Percentiles rank a stretch among this genome's conserved stretches.
phyloP scores from a whole-genome alignment of 2,329 filamentous ascomycete species.

The Didymella pomorum region DNA sequence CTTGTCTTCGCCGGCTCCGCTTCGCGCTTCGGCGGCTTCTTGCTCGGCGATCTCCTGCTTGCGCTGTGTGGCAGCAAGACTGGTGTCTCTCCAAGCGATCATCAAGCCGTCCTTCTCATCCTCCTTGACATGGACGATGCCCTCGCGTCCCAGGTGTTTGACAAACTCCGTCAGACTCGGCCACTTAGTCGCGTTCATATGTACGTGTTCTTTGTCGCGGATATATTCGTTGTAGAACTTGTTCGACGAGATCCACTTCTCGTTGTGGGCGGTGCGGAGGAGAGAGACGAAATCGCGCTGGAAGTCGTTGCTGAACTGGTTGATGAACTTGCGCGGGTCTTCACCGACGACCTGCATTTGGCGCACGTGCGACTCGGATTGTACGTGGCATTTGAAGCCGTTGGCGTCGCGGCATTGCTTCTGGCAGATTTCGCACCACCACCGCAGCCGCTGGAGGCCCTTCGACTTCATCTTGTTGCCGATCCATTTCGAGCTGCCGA shows the following conservation, averaged over 20 bases:
- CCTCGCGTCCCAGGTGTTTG: slow-evolving; percentile 84
- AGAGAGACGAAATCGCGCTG: slow-evolving; percentile 78
- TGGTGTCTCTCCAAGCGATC: slow-evolving; percentile 91
- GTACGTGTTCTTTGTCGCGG: slow-evolving; percentile 72
- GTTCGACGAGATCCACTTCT: slow-evolving; percentile 89
- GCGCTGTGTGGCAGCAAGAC: slow-evolving; percentile 80
- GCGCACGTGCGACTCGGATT: slow-evolving; percentile 86
- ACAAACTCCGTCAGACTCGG: slow-evolving; percentile 87
- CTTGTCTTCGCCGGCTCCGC: slow-evolving; percentile 87
- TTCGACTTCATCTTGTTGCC: slow-evolving; percentile 85
- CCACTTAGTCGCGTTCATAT: slow-evolving; percentile 96
- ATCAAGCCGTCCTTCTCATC: slow-evolving; percentile 88
- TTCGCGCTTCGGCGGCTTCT: slow-evolving; percentile 86
- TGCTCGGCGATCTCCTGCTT: slow-evolving; percentile 83
- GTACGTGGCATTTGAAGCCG: slow-evolving; percentile 73
- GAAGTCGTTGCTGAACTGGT: slow-evolving; percentile 84
- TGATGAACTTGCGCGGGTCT: slow-evolving; percentile 83
- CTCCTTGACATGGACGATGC: slow-evolving; percentile 82
- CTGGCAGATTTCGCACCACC: slow-evolving; percentile 87
- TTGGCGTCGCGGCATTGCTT: slow-evolving; percentile 84
- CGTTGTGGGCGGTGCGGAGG: slow-evolving; percentile 83
- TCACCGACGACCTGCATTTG: slow-evolving; percentile 88
- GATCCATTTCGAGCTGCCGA: slow-evolving; percentile 88
- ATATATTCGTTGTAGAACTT: slow-evolving; percentile 97
- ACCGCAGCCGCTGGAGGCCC: slow-evolving; percentile 73